Evolutionary conservation across 768 basidiomycete species (phyloP).

Genomic region (Pholiota microspora): DNA sequence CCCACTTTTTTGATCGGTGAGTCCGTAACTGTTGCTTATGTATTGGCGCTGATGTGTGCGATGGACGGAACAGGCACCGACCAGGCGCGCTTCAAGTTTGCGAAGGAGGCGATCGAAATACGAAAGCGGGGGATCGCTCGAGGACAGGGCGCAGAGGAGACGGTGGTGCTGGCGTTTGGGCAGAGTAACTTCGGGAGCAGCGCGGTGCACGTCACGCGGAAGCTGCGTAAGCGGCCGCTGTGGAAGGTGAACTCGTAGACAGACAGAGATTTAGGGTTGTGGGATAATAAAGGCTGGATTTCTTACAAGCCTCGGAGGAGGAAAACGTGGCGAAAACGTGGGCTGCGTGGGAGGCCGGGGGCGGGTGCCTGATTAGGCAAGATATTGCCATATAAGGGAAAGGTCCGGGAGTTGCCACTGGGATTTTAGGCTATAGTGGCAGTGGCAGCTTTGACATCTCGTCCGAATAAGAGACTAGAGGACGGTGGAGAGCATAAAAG

Average conservation of each 20-base stretch:
- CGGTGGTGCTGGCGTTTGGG: slow-evolving; percentile 90
- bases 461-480: slow-evolving; percentile 19
- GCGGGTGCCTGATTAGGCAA: slow-evolving; percentile 21
- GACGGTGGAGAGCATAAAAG: slow-evolving; percentile 16
- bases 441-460: slow-evolving; percentile 39
- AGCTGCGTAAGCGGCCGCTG: slow-evolving; percentile 80
- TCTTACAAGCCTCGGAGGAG: slow-evolving; percentile 11
- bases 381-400: slow-evolving; percentile 23
- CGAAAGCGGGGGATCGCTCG: slow-evolving; percentile 77
- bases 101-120: slow-evolving; percentile 83
- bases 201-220: slow-evolving; percentile 85
- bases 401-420: slow-evolving; percentile 34
- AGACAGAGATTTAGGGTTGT: slow-evolving; percentile 20
- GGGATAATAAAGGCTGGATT: neutral
- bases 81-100: slow-evolving; percentile 88
- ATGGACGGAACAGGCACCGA: slow-evolving; percentile 56
- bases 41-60: slow-evolving; percentile 14
- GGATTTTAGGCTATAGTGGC: slow-evolving; percentile 35
- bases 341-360: slow-evolving; percentile 21
- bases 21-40: slow-evolving; percentile 13
- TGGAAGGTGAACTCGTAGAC: slow-evolving; percentile 76
- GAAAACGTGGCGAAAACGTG: slow-evolving; percentile 31
- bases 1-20: slow-evolving; percentile 77
- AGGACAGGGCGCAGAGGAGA: slow-evolving; percentile 75
- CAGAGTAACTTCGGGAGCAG: slow-evolving; percentile 65